phyloP scores from a whole-genome alignment of 352 stramenopile genomes.

The Phytophthora brassicae region DNA sequence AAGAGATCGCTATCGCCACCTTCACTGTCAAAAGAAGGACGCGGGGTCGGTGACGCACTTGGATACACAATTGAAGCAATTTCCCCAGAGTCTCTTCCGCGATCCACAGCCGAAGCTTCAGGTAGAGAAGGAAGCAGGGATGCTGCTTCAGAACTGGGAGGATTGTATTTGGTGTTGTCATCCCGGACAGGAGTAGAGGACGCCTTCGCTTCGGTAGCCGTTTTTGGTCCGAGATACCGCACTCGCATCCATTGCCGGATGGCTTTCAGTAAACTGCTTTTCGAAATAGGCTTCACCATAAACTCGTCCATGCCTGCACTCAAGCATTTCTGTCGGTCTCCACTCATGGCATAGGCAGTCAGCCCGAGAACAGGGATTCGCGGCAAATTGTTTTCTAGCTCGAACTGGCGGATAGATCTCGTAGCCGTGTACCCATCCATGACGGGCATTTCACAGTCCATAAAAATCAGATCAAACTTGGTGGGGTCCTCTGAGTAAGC shows the following conservation, averaged over 20 bases:
- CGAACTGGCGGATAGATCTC: constrained; percentile 59
- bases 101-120: constrained; percentile 19
- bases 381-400: constrained; percentile 56
- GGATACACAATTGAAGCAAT: constrained; percentile 26
- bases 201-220: constrained; percentile 3
- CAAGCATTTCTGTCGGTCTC: constrained; percentile 74
- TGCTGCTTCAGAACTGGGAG: constrained; percentile 15
- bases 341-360: constrained; percentile 76
- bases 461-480: constrained; percentile 73
- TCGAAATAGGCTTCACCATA: constrained; percentile 80
- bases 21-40: constrained; percentile 36
- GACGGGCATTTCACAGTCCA: constrained; percentile 84
- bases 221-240: constrained; percentile 48
- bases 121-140: neutral
- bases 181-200: constrained; percentile 24
- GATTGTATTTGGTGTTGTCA: constrained; percentile 9
- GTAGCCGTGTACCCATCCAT: constrained; percentile 83
- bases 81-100: constrained; percentile 18
- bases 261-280: constrained; percentile 57
- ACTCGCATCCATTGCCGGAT: constrained; percentile 72
- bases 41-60: constrained; percentile 34
- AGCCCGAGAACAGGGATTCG: constrained; percentile 70
- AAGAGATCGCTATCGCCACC: constrained; percentile 26
- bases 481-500: constrained; percentile 51
- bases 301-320: constrained; percentile 76